Evolutionary conservation across 1,284 basidiomycete genomes (phyloP), one percentile per base, ranked within the genome.

Genomic region (Boletus mariae): DNA sequence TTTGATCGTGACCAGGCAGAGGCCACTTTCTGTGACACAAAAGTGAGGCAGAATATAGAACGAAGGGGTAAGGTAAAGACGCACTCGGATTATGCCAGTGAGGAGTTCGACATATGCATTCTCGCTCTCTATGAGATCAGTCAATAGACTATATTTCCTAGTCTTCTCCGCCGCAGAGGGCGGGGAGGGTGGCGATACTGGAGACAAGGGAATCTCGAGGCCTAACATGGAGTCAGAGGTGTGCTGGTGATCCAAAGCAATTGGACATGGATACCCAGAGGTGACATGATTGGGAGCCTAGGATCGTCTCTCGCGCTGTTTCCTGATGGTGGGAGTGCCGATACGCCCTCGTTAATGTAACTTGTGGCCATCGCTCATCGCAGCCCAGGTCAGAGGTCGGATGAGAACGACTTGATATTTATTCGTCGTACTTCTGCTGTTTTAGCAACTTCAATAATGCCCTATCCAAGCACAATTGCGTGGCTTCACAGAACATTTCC

Each of bases 1-100:
- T 98, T 97, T 45, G 86, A 84, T 40, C 93, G 79, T 12, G 94
- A 98, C 96, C 96, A 99, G 51, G 97, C 97, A 26, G 88, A 87
- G 4, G 97, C 97, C 8, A 98, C 92, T 83, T 92, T 93, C 92
- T 98, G 65, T 23, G 52, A 40, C 17, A 57, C 47, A 38, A 44
- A 37, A 26, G 45, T 53, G 52, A 54, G 60, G 53, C 49, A 62
- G 59, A 48, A 57, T 53, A 51, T 44, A 49, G 46, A 42, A 38
- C 26, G 31, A 35, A 52, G 43, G 43, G 40, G 17, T 50, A 48
- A 37, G n/a, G 42, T 29, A 43, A 9, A 31, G 43, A 75, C 90
- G 60, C 67, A 95, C 94, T 65, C 93, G 84, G 63, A 99, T 97
- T 62, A 98, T 83, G 47, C 88, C 87, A 23, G 92, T 87, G 41